Base-by-base conservation (phyloP, 2,329 filamentous ascomycete genomes). In the Myriosclerotinia scirpicola region DNA sequence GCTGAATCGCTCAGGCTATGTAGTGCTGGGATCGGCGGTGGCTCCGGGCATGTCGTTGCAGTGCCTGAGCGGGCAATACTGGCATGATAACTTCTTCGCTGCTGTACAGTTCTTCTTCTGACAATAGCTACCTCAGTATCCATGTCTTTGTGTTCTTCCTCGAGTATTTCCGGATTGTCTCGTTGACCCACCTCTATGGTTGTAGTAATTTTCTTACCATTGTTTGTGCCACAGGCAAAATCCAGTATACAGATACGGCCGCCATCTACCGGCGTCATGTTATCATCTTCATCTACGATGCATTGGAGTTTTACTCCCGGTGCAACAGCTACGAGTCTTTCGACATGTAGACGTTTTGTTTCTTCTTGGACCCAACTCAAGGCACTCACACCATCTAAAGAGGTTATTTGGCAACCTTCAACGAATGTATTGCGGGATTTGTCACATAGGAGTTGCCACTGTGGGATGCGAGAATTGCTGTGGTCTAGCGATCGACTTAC, bases 101-200 rank as follows among this genome's bases (percentile, higher is more conserved):
- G 86, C 46, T 89, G 84, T 20, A 90, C 88, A 3, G 91, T 93
- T 70, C 91, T 83, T 69, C 90, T 84, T 71, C 91, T 85, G 61
- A 92, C 90, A 72, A 94, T 87, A 69, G 91, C 91, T 26, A 95
- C 90, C 76, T 93, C 91, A 1, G 88, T 86, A 66, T 89, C 91
- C 67, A 94, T 81, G 72, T 92, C 90, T 30, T 89, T 86, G 69
- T 85, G 84, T 73, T 91, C 89, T 75, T 94, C 91, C 71, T 89
- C 86, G 22, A 95, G 79, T 0, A 87, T 79, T 75, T 92, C 90
- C 0, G 90, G 86, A 58, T 88, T 82, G 34, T 84, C 84, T 42
- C 87, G 64, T 50, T 62, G 87, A 14, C 91, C 91, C 36, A 94
- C 86, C 74, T 94, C 91, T 63, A 95, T 89, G 1, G 83, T 87